These are phyloP conservation scores for Canavalia gladiata DNA, from an alignment of 306 rosid species.

Conservation along the genomic window DNA sequence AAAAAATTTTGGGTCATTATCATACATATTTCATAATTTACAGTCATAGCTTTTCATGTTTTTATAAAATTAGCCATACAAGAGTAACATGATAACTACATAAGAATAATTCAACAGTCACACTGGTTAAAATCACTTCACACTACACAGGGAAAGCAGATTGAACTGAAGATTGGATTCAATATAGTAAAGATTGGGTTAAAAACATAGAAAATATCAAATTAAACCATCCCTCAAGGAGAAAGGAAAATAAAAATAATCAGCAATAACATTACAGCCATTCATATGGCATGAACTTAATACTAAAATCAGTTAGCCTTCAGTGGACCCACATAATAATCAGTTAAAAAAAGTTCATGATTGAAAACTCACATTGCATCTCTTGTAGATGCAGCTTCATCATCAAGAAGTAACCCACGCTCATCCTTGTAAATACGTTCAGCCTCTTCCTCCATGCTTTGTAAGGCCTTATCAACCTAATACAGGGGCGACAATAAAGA, in stretches of 20 bases:
- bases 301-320: slow-evolving; percentile 10
- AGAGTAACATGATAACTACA: not conserved
- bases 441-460: slow-evolving; percentile 93
- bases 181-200: not conserved
- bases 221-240: slow-evolving; percentile 14
- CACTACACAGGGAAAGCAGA: not conserved
- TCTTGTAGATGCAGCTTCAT: slow-evolving; percentile 96
- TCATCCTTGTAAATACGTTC: slow-evolving; percentile 95
- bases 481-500: slow-evolving; percentile 24
- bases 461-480: slow-evolving; percentile 93
- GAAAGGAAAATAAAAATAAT: not conserved
- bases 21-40: not conserved
- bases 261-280: slow-evolving; percentile 1
- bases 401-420: slow-evolving; percentile 81
- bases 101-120: not conserved
- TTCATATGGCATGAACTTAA: not conserved
- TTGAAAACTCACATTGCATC: slow-evolving; percentile 89
- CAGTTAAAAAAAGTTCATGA: slow-evolving; percentile 7
- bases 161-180: slow-evolving; percentile 30
- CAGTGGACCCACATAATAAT: slow-evolving; percentile 5
- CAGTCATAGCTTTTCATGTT: not conserved
- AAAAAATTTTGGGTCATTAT: not conserved
- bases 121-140: slow-evolving; percentile 17
- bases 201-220: not conserved
- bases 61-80: slow-evolving; percentile 27